Percentiles rank a stretch among this genome's conserved stretches.
Evolutionary conservation across 441 rosid genomes (phyloP).

Genomic region (Mallotus japonicus): DNA sequence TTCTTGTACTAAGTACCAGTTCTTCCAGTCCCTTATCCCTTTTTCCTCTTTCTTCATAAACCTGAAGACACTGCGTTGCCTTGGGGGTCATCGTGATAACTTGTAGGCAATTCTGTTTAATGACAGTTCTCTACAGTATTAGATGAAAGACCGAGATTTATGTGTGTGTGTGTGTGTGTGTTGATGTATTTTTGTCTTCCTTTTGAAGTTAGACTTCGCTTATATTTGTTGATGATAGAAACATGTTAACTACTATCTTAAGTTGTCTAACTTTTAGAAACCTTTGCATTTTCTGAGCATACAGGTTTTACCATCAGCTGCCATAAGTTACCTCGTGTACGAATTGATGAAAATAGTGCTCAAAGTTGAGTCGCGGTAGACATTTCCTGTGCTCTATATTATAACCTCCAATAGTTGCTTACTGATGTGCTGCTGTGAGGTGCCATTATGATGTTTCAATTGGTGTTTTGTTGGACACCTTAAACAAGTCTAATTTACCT

Average conservation of each 20-base stretch:
- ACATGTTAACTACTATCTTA: background rate
- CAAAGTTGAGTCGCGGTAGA: slow-evolving; percentile 63
- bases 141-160: background rate
- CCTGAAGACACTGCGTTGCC: background rate
- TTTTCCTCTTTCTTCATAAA: background rate
- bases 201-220: background rate
- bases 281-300: slow-evolving; percentile 9
- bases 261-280: slow-evolving; percentile 1
- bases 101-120: background rate
- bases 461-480: too few relatives aligned
- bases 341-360: slow-evolving; percentile 86
- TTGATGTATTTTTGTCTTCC: background rate
- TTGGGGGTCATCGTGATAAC: background rate
- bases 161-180: background rate
- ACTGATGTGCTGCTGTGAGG: too few relatives aligned
- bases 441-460: too few relatives aligned
- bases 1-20: background rate
- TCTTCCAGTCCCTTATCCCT: background rate
- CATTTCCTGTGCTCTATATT: background rate
- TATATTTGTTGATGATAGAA: background rate
- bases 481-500: too few relatives aligned
- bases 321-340: slow-evolving; percentile 81
- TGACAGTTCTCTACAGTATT: background rate
- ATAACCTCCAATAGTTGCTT: too few relatives aligned
- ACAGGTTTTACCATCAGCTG: slow-evolving; percentile 92